Percentiles rank a stretch among this genome's conserved stretches.
Evolutionary conservation across 1,284 basidiomycete genomes (phyloP).

Genomic region (Inonotus obliquus): DNA sequence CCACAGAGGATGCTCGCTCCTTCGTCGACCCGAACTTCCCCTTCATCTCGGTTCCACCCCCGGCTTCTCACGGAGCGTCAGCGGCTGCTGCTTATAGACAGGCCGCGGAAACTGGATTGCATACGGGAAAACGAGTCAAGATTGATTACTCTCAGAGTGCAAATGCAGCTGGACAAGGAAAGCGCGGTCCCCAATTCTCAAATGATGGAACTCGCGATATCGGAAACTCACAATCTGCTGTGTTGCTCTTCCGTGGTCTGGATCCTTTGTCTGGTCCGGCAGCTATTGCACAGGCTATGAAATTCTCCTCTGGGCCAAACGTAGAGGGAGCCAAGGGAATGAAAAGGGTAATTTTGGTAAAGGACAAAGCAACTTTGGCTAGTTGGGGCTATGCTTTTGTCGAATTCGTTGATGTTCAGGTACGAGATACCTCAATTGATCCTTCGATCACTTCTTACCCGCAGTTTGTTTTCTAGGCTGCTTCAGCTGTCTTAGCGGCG

Average conservation of each 20-base stretch:
- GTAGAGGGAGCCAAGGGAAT: slow-evolving; percentile 79
- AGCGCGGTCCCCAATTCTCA: slow-evolving; percentile 51
- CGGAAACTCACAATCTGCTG: slow-evolving; percentile 72
- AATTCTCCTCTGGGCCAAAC: slow-evolving; percentile 57
- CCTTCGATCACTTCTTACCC: slow-evolving; percentile 1
- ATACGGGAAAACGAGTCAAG: slow-evolving; percentile 76
- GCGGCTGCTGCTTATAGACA: slow-evolving; percentile 65
- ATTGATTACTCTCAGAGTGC: slow-evolving; percentile 87
- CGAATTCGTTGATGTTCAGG: slow-evolving; percentile 80
- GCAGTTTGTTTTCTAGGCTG: slow-evolving; percentile 42
- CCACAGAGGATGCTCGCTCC: slow-evolving; percentile 74
- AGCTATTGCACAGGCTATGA: slow-evolving; percentile 77
- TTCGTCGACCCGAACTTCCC: slow-evolving; percentile 87
- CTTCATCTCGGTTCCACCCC: slow-evolving; percentile 80
- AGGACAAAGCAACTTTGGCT: slow-evolving; percentile 76
- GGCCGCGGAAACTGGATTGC: slow-evolving; percentile 58
- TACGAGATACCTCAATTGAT: slow-evolving; percentile 31
- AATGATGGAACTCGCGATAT: slow-evolving; percentile 96
- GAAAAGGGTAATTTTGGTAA: slow-evolving; percentile 80
- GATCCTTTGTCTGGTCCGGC: slow-evolving; percentile 83
- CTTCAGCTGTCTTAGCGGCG: slow-evolving; percentile 68
- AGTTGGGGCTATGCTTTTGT: slow-evolving; percentile 93
- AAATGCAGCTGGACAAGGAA: slow-evolving; percentile 59
- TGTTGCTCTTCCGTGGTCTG: slow-evolving; percentile 83
- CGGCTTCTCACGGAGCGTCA: slow-evolving; percentile 73